Conservation (phyloP, 2,329 filamentous ascomycete genomes). For the Acephala macrosclerotiorum region DNA sequence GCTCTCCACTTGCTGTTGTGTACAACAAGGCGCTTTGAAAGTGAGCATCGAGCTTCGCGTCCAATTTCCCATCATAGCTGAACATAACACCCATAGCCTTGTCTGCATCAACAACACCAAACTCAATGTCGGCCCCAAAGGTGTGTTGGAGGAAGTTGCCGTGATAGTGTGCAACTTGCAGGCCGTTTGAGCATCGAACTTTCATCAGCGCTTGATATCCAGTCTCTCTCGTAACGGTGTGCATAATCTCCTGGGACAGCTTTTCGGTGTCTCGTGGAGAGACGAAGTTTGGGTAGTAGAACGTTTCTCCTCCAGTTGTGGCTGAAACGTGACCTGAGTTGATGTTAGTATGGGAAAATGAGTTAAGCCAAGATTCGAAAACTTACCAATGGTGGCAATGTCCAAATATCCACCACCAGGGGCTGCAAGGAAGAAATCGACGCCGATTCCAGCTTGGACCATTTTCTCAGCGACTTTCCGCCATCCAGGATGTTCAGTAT, state of each 20-base stretch:
- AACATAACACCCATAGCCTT: constrained; percentile 93
- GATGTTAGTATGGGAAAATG: constrained; percentile 31
- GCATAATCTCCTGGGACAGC: constrained; percentile 83
- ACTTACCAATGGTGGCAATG: constrained; percentile 85
- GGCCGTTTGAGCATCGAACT: constrained; percentile 94
- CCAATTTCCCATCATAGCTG: constrained; percentile 96
- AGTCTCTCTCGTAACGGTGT: constrained; percentile 87
- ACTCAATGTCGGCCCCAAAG: constrained; percentile 92
- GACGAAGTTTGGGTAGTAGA: constrained; percentile 97
- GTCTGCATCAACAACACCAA: constrained; percentile 90
- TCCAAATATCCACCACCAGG: constrained; percentile 92
- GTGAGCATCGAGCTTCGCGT: constrained; percentile 93
- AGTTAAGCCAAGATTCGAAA: not conserved
- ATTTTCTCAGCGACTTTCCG: constrained; percentile 87
- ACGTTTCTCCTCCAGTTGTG: constrained; percentile 92
- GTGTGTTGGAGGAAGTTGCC: constrained; percentile 97
- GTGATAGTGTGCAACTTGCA: constrained; percentile 93
- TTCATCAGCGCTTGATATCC: constrained; percentile 98
- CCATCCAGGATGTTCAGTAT: constrained; percentile 88
- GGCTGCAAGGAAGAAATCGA: constrained; percentile 94
- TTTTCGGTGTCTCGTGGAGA: constrained; percentile 85
- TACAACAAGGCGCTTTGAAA: constrained; percentile 97
- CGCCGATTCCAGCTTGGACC: constrained; percentile 84
- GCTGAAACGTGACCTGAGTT: constrained; percentile 78
- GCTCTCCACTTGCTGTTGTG: constrained; percentile 87